Evolutionary conservation across 2,329 filamentous ascomycete species (phyloP).

Genomic region (Monilinia vaccinii-corymbosi): DNA sequence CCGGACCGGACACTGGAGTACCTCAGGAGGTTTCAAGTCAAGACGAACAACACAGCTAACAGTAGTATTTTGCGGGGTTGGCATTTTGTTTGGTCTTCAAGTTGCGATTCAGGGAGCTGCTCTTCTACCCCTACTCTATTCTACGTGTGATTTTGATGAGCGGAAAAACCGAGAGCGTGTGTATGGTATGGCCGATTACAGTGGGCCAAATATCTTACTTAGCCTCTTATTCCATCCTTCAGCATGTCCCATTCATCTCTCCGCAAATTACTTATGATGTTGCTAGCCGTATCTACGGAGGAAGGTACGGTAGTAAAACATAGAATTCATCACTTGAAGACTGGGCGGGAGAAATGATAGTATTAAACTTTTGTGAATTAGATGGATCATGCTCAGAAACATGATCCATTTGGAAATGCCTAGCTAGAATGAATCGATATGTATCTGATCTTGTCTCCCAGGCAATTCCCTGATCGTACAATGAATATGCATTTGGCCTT

Average conservation of each 20-base stretch:
- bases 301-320: neutral
- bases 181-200: neutral
- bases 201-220: too few relatives aligned
- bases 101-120: neutral
- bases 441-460: neutral
- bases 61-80: too few relatives aligned
- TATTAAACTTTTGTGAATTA: neutral
- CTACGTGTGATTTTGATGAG: neutral
- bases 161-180: too few relatives aligned
- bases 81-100: too few relatives aligned
- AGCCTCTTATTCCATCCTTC: neutral
- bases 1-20: too few relatives aligned
- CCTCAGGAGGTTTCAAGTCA: neutral
- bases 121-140: neutral
- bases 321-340: neutral
- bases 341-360: neutral
- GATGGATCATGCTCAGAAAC: neutral
- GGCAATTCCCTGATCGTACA: neutral
- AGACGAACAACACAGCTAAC: too few relatives aligned
- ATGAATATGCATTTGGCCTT: neutral
- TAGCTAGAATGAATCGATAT: neutral
- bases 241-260: neutral
- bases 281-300: neutral
- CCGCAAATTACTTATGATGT: neutral
- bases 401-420: neutral